A percentile compares a stretch with the other conserved stretches of the same genome.
These are phyloP conservation scores for Aspergillus versicolor DNA, from an alignment of 2,329 filamentous ascomycete species.

Conservation along the genomic window DNA sequence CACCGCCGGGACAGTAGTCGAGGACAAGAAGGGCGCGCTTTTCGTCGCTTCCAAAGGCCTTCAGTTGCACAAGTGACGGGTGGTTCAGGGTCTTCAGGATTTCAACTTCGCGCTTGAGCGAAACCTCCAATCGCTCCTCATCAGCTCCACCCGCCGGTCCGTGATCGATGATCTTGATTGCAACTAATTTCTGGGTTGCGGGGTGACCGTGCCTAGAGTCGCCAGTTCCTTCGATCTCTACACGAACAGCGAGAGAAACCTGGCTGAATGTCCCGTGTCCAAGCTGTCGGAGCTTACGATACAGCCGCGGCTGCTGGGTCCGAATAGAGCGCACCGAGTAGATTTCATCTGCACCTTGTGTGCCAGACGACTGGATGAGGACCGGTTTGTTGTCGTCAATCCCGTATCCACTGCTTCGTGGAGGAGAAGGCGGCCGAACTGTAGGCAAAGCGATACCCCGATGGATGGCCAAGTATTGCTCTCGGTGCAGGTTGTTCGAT, in stretches of 20 bases:
- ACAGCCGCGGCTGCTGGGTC: constrained; percentile 70
- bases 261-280: constrained; percentile 95
- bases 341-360: constrained; percentile 51
- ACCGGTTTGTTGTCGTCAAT: constrained; percentile 45
- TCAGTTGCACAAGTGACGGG: constrained; percentile 85
- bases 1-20: constrained; percentile 89
- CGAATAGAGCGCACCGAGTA: constrained; percentile 69
- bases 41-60: constrained; percentile 84
- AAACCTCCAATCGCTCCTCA: constrained; percentile 89
- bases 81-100: constrained; percentile 87
- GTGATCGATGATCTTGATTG: constrained; percentile 93
- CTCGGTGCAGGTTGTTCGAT: constrained; percentile 61
- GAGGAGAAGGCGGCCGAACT: constrained; percentile 73
- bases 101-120: constrained; percentile 89
- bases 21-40: constrained; percentile 81
- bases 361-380: constrained; percentile 20
- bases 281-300: constrained; percentile 75
- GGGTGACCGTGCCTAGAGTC: constrained; percentile 14
- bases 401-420: constrained; percentile 67
- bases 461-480: constrained; percentile 75
- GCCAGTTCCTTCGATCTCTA: constrained; percentile 53
- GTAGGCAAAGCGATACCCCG: constrained; percentile 66
- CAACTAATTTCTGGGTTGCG: constrained; percentile 76
- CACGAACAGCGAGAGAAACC: constrained; percentile 85
- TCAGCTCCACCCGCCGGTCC: constrained; percentile 91